Percentiles rank a stretch among this genome's conserved stretches.
phyloP scores from a whole-genome alignment of 2,329 filamentous ascomycete genomes.

The Geosmithia morbida region DNA sequence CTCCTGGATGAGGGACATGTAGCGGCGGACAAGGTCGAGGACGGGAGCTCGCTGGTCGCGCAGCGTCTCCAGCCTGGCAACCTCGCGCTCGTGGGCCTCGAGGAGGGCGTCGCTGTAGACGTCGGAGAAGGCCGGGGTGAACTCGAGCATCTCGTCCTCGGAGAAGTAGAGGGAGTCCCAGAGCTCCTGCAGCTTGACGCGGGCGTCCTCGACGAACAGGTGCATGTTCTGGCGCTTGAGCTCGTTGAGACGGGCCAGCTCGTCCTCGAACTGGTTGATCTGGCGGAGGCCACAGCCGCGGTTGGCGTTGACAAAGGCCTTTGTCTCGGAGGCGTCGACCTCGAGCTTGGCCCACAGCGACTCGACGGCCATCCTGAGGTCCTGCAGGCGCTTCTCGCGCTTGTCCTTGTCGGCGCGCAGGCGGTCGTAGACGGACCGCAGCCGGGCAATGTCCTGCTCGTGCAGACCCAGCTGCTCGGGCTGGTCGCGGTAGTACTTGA shows the following conservation, averaged over 20 bases:
- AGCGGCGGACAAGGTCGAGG: conserved; percentile 67
- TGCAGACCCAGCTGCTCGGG: conserved; percentile 92
- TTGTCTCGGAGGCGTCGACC: conserved; percentile 69
- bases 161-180: conserved; percentile 93
- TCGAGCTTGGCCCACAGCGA: conserved; percentile 79
- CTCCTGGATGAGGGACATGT: conserved; percentile 71
- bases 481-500: conserved; percentile 78
- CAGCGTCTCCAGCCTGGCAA: conserved; percentile 64
- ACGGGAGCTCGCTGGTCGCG: conserved; percentile 79
- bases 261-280: conserved; percentile 93
- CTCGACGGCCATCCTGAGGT: conserved; percentile 67
- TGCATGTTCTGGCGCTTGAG: conserved; percentile 92
- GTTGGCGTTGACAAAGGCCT: conserved; percentile 73
- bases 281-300: conserved; percentile 81
- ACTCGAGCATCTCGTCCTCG: conserved; percentile 97
- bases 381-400: conserved; percentile 62
- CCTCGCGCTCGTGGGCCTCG: conserved; percentile 88
- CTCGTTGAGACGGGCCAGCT: conserved; percentile 73
- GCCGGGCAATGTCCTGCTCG: conserved; percentile 63
- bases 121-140: conserved; percentile 91
- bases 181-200: conserved; percentile 79
- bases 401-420: conserved; percentile 77
- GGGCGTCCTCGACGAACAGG: conserved; percentile 87
- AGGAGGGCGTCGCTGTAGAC: conserved; percentile 93
- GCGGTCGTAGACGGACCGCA: conserved; percentile 65